Evolutionary conservation across 805 yeast species (phyloP).

Genomic region (Metschnikowia borealis): DNA sequence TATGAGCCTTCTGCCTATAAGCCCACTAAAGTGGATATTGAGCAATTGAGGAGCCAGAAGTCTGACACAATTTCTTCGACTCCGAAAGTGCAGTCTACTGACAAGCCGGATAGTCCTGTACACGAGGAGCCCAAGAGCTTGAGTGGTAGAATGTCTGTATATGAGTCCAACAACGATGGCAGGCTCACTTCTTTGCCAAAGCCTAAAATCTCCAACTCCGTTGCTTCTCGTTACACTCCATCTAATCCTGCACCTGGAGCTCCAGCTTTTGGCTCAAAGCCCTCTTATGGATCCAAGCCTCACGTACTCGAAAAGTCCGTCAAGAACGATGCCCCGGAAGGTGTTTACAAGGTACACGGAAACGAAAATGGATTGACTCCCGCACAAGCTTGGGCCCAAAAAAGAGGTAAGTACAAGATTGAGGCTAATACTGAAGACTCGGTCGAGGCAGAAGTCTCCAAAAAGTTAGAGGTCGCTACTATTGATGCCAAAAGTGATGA

Average conservation of each 20-base stretch:
- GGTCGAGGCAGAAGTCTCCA: conserved; percentile 6
- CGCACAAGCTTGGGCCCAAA: conserved; percentile 94
- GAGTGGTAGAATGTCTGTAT: conserved; percentile 42
- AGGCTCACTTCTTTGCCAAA: conserved; percentile 61
- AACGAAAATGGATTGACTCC: conserved; percentile 81
- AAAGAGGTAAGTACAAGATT: conserved; percentile 61
- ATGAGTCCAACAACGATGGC: conserved; percentile 40
- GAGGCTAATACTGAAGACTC: conserved; percentile 26
- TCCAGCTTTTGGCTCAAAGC: conserved; percentile 16
- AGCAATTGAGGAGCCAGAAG: conserved; percentile 48
- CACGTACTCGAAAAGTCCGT: conserved; percentile 8
- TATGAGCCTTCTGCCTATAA: conserved; percentile 59
- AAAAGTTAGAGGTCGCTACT: conserved; percentile 1
- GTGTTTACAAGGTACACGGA: conserved; percentile 31
- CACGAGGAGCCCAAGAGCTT: conserved; percentile 43
- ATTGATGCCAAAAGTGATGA: conserved; percentile 4
- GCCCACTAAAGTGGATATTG: conserved; percentile 61
- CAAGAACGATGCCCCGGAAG: conserved; percentile 25
- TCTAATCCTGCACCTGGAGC: conserved; percentile 12
- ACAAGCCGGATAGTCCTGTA: conserved; percentile 7
- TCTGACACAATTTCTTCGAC: conserved; percentile 44
- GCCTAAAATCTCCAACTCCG: conserved; percentile 50
- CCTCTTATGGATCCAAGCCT: conserved; percentile 17
- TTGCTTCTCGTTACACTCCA: conserved; percentile 46
- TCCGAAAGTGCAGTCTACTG: conserved; percentile 23